Conservation (phyloP, 2,329 filamentous ascomycete genomes). For the Penicillium aurantiogriseum region DNA sequence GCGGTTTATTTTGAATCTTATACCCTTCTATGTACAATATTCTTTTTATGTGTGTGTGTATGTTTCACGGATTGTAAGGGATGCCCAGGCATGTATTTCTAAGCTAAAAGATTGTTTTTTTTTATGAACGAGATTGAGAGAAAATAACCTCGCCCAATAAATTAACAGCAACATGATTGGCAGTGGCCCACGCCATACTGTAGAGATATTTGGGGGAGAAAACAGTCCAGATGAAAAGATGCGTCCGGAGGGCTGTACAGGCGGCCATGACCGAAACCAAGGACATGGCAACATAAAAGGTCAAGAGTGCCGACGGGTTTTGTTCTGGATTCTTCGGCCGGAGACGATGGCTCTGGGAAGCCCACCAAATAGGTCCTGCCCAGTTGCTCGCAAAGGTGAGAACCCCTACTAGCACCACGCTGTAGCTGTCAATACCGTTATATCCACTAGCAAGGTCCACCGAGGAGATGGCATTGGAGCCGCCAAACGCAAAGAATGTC, state of each 20-base stretch:
- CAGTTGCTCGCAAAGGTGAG: slow-evolving; percentile 89
- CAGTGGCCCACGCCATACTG: slow-evolving; percentile 81
- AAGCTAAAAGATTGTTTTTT: not conserved
- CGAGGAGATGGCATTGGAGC: slow-evolving; percentile 93
- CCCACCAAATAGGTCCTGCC: slow-evolving; percentile 88
- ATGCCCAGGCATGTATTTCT: not conserved
- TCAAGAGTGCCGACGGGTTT: slow-evolving; percentile 61
- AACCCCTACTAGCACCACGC: slow-evolving; percentile 73
- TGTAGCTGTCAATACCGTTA: slow-evolving; percentile 83
- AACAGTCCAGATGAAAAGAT: slow-evolving; percentile 98
- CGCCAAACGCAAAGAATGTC: slow-evolving; percentile 86
- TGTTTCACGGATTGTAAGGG: not conserved
- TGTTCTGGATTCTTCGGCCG: slow-evolving; percentile 28
- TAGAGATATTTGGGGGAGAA: slow-evolving; percentile 97
- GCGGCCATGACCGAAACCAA: slow-evolving; percentile 79
- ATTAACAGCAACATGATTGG: slow-evolving; percentile 75
- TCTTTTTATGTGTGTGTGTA: not conserved
- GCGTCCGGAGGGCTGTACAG: slow-evolving; percentile 77
- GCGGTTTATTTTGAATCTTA: slow-evolving; percentile 49
- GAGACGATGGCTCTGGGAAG: slow-evolving; percentile 54
- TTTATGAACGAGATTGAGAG: slow-evolving; percentile 5
- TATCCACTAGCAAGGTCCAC: slow-evolving; percentile 93
- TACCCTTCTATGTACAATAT: not conserved
- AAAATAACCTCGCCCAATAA: slow-evolving; percentile 53
- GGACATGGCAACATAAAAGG: slow-evolving; percentile 66